Base-by-base conservation (phyloP, 2,329 filamentous ascomycete genomes). In the Xylaria sp. region DNA sequence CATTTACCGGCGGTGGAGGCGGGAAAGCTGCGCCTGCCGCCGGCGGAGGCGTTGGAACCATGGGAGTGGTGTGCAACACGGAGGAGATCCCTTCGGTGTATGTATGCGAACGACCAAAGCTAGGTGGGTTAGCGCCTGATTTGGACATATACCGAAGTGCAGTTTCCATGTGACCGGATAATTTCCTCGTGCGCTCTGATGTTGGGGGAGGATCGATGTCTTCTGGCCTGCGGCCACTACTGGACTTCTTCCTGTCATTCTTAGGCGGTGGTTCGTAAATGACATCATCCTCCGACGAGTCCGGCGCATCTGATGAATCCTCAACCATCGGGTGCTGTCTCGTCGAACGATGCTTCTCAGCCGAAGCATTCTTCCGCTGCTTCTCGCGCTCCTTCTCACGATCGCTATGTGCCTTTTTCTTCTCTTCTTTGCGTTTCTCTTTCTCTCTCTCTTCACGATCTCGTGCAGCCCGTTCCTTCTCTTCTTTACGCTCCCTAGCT, bases 401-500 rank as follows among this genome's bases (percentile, higher is more conserved):
- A 44, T 69, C 73, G 69, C 82, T 65, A 22, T 69, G 63, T 36
- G 51, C 38, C 36, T 66, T 69, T 45, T 68, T 69, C 69, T 71
- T 68, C 49, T 63, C 74, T n/a, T 73, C 70, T 33, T 68, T 71
- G 33, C 70, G 67, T 44, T 74, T 74, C 65, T 76, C 74, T 53
- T 77, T 78, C 75, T 79, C 74, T 53, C 74, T 74, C 65, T 72
- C 73, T 71, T 72, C 67, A 71, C 72, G 56, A 5, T 63, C 65
- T 31, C 66, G 57, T 60, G 56, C 42, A 25, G n/a, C 17, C 39
- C 57, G 65, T 33, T 66, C 68, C 60, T 71, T 69, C 64, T 74
- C 72, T 69, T 72, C 77, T 77, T 75, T 76, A 73, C 76, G 78
- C 79, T 81, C 66, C 20, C 47, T 62, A 10, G 61, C 53, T 33